A percentile compares a stretch with the other conserved stretches of the same genome.
Conservation (phyloP, 805 yeast species). For the Scheffersomyces amazonensis region DNA sequence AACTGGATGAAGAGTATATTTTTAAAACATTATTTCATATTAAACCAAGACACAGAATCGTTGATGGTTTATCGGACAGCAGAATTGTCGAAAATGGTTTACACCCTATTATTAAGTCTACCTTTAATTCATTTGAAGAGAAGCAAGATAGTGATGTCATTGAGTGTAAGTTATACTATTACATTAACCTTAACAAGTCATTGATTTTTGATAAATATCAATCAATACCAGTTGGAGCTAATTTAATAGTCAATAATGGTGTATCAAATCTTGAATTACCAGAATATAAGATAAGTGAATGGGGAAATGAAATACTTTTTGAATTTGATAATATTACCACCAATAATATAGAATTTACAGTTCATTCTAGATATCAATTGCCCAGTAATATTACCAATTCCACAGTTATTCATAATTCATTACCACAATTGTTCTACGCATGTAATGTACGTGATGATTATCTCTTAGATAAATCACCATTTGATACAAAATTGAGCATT, state of each 20-base stretch:
- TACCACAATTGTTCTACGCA: slow-evolving; percentile 32
- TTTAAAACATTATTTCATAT: slow-evolving; percentile 40
- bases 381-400: slow-evolving; percentile 17
- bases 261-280: slow-evolving; percentile 38
- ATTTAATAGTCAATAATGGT: slow-evolving; percentile 27
- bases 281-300: slow-evolving; percentile 29
- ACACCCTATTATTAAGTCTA: slow-evolving; percentile 31
- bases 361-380: slow-evolving; percentile 41
- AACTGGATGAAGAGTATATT: slow-evolving; percentile 13
- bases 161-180: slow-evolving; percentile 31
- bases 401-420: slow-evolving; percentile 12
- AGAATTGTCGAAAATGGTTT: slow-evolving; percentile 24
- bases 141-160: slow-evolving; percentile 21
- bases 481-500: slow-evolving; percentile 22
- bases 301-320: slow-evolving; percentile 40
- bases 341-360: slow-evolving; percentile 19
- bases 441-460: slow-evolving; percentile 29
- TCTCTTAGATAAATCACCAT: slow-evolving; percentile 34
- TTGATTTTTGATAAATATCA: slow-evolving; percentile 40
- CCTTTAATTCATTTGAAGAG: slow-evolving; percentile 5
- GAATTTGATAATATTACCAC: slow-evolving; percentile 15
- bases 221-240: slow-evolving; percentile 18
- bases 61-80: neutral
- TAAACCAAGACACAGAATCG: slow-evolving; percentile 34
- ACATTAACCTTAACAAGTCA: slow-evolving; percentile 26